Percentiles rank a stretch among this genome's conserved stretches.
These are phyloP conservation scores for Musa beccarii DNA, from an alignment of 176 grass and related monocot species.

Conservation along the genomic window DNA sequence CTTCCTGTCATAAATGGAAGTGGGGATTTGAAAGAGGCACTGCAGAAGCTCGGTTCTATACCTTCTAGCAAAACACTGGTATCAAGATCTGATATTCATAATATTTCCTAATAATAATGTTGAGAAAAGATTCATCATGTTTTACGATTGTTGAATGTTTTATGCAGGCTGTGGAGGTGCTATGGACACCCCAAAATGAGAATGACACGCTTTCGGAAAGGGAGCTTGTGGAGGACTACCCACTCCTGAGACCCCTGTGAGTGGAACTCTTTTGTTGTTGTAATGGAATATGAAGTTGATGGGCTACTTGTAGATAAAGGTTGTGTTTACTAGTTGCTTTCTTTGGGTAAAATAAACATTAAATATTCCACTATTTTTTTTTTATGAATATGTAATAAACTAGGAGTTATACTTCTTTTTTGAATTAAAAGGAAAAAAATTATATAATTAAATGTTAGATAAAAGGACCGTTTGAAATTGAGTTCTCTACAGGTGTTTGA, in stretches of 20 bases:
- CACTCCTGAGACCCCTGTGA: slow-evolving; percentile 61
- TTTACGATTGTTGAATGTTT: neutral
- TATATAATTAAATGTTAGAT: no score
- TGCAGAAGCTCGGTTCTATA: slow-evolving; percentile 76
- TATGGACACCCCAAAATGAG: slow-evolving; percentile 96
- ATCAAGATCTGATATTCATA: slow-evolving; percentile 1
- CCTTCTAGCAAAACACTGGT: slow-evolving; percentile 88
- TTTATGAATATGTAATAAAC: no score
- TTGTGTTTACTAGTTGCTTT: neutral
- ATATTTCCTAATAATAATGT: neutral
- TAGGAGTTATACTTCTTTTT: no score
- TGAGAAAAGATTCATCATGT: neutral
- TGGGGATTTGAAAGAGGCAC: slow-evolving; percentile 59
- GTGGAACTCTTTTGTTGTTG: neutral
- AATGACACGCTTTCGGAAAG: slow-evolving; percentile 76
- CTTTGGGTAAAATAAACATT: neutral
- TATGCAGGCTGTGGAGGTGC: slow-evolving; percentile 70
- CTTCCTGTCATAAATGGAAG: slow-evolving; percentile 84
- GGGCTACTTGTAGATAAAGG: neutral
- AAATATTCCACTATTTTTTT: neutral
- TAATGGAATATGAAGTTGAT: neutral
- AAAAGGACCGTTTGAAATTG: no score
- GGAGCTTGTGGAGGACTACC: slow-evolving; percentile 90
- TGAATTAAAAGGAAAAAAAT: no score
- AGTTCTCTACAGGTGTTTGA: no score